Evolutionary conservation across 352 stramenopile species (phyloP), one percentile per base, ranked within the genome.

Genomic region (Globisporangium spinosum): DNA sequence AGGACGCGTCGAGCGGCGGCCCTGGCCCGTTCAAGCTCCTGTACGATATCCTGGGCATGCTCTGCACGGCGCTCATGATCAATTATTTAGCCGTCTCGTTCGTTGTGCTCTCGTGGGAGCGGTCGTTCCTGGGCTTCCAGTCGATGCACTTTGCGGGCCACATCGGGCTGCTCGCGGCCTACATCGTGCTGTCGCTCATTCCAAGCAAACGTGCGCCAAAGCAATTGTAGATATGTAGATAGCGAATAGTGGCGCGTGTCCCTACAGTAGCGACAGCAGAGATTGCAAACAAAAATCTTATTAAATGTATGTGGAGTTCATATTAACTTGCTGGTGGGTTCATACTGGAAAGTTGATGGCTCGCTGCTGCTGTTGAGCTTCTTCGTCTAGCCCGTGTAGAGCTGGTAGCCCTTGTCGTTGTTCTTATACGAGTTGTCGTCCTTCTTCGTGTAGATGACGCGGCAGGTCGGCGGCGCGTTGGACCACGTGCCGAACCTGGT

Each of bases 41-140:
- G 6, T 93, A 93, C 69, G 83, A 93, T 58, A 10, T 81, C 7
- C 69, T 83, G 12, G 77, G 85, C 34, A 76, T 83, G 69, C 61
- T 91, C 43, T 75, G 68, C 58, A 93, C 85, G 22, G 65, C 76
- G 29, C 68, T 91, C 65, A 79, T 81, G 47, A 89, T 91, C 45
- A 83, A 93, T 70, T 93, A 91, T 67, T 68, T 93, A 57, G 84
- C 77, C 1, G 74, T 90, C 3, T 83, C 84, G n/a, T 92, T 92
- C 63, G 76, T 87, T 7, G 82, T 89, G 60, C 71, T 92, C 27
- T 89, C 82, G 61, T 90, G 78, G 82, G 68, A 82, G 49, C 70
- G 87, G 1, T 74, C 83, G 0, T 59, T 89, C 15, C 56, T 71
- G 3, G 78, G 77, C 15, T 90, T 87, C 55, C 69, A 70, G 49